These are phyloP conservation scores for Linnemannia zychae DNA, from an alignment of 192 early-diverging fungal genomes.

Conservation along the genomic window DNA sequence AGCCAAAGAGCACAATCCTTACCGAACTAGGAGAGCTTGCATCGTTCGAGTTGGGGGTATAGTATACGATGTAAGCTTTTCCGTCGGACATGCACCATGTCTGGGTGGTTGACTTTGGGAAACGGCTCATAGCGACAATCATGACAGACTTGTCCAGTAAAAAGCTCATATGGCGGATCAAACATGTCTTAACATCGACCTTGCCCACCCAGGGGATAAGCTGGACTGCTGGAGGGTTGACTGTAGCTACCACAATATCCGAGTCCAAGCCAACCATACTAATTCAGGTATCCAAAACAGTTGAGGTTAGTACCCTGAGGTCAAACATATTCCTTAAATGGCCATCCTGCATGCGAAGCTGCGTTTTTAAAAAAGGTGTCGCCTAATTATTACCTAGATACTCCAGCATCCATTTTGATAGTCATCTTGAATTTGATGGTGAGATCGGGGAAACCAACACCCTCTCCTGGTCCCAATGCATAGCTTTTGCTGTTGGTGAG, in stretches of 20 bases:
- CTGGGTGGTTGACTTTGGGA: slow-evolving; percentile 51
- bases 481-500: slow-evolving; percentile 73
- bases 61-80: slow-evolving; percentile 74
- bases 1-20: not conserved
- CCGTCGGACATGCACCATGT: slow-evolving; percentile 65
- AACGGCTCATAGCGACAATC: slow-evolving; percentile 50
- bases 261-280: slow-evolving; percentile 76
- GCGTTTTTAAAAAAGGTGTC: not conserved
- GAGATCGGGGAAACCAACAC: slow-evolving; percentile 66
- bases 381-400: slow-evolving; percentile 66
- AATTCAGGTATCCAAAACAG: not conserved
- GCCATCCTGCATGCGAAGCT: not conserved
- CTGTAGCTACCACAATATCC: slow-evolving; percentile 77
- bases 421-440: slow-evolving; percentile 78
- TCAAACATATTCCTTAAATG: not conserved
- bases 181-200: slow-evolving; percentile 69
- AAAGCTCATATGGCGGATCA: slow-evolving; percentile 67
- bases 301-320: not conserved
- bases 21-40: slow-evolving; percentile 34
- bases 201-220: slow-evolving; percentile 81
- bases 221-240: slow-evolving; percentile 76
- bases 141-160: slow-evolving; percentile 40
- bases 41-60: slow-evolving; percentile 46
- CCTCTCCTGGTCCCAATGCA: slow-evolving; percentile 78
- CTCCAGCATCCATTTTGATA: slow-evolving; percentile 82